These are phyloP conservation scores for Entoloma clypeatum DNA, from an alignment of 1,284 basidiomycete genomes.

Conservation along the genomic window DNA sequence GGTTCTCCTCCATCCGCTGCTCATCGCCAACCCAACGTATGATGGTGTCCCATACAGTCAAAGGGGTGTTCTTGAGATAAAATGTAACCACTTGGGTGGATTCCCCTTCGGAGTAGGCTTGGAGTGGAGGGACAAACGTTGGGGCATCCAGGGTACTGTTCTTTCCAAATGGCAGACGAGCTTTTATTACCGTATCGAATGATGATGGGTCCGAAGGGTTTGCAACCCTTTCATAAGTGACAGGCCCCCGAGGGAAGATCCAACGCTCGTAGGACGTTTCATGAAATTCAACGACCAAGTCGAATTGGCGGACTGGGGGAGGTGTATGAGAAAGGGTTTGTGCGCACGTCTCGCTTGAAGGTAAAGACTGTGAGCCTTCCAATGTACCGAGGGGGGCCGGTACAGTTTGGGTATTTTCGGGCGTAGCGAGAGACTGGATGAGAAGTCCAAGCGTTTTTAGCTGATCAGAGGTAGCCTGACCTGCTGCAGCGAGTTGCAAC, in stretches of 20 bases:
- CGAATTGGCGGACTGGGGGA: conserved; percentile 47
- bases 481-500: conserved; percentile 55
- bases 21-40: conserved; percentile 54
- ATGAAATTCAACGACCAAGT: conserved; percentile 65
- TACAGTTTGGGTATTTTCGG: conserved; percentile 17
- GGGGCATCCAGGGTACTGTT: conserved; percentile 12
- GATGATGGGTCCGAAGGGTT: conserved; percentile 18
- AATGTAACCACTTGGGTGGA: conserved; percentile 42
- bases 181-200: conserved; percentile 38
- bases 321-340: conserved; percentile 16
- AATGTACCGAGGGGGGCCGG: conserved; percentile 10
- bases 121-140: conserved; percentile 9
- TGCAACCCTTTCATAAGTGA: conserved; percentile 39
- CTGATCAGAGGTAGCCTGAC: conserved; percentile 57
- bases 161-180: conserved; percentile 30
- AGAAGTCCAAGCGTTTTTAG: conserved; percentile 59
- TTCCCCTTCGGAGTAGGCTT: neutral
- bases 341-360: conserved; percentile 16
- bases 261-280: conserved; percentile 59
- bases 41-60: conserved; percentile 50
- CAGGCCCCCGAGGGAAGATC: conserved; percentile 58
- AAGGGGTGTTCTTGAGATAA: conserved; percentile 41
- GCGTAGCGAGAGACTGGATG: conserved; percentile 48
- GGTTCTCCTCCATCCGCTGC: conserved; percentile 42
- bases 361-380: conserved; percentile 9